A percentile compares a stretch with the other conserved stretches of the same genome.
phyloP scores from a whole-genome alignment of 371 early-diverging fungal species.

The Blastocladiella emersonii region DNA sequence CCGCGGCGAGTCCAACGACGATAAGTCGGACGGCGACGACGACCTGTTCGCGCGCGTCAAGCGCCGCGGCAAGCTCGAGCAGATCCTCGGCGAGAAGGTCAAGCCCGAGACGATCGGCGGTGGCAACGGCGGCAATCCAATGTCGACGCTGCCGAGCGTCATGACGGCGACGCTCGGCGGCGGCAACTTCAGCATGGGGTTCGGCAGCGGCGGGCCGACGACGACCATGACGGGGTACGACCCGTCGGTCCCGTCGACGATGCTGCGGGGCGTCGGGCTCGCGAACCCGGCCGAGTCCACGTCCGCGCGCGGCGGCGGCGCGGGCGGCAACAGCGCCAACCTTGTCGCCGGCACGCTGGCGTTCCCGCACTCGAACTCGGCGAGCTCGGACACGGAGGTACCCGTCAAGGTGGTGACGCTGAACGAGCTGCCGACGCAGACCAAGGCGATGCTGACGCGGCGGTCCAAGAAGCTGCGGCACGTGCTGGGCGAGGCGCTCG shows the following conservation, averaged over 20 bases:
- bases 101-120: background rate
- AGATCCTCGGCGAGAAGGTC: conserved; percentile 24
- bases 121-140: background rate
- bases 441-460: conserved; percentile 17
- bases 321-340: background rate
- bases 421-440: conserved; percentile 16
- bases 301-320: background rate
- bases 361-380: background rate
- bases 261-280: too few relatives aligned
- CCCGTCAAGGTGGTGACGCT: background rate
- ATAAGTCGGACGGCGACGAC: background rate
- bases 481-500: conserved; percentile 23
- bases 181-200: too few relatives aligned
- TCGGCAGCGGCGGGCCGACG: too few relatives aligned
- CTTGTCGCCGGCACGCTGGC: too few relatives aligned
- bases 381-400: background rate
- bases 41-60: conserved; percentile 8
- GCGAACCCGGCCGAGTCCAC: too few relatives aligned
- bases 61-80: conserved; percentile 26
- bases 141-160: background rate
- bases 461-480: conserved; percentile 22
- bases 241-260: too few relatives aligned
- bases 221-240: too few relatives aligned
- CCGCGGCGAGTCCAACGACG: background rate
- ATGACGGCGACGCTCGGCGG: background rate